These are phyloP conservation scores for Selenicereus undatus DNA, from an alignment of 148 eudicot genomes.

Conservation along the genomic window DNA sequence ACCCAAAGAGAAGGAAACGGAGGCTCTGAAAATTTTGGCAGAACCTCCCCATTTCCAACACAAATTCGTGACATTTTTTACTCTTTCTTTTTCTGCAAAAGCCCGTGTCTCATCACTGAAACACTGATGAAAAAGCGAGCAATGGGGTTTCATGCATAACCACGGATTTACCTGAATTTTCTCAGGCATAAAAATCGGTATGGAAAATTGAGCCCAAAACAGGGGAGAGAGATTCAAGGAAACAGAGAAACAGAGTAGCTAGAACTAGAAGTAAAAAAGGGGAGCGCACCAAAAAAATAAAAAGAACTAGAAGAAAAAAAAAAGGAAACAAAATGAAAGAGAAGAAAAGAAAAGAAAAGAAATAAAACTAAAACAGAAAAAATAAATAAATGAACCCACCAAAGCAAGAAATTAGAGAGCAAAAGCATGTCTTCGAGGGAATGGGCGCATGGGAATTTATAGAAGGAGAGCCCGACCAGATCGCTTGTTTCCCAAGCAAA, in stretches of 20 bases:
- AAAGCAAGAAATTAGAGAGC: constrained; percentile 14
- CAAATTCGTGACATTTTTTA: not conserved
- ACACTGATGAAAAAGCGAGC: not conserved
- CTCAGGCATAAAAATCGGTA: not conserved
- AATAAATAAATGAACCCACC: constrained; percentile 6
- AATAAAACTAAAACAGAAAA: not conserved
- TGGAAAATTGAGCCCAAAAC: not conserved
- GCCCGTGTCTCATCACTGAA: not conserved
- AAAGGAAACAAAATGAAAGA: not conserved
- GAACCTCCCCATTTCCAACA: constrained; percentile 9
- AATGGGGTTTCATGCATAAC: constrained; percentile 8
- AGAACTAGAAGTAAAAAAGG: not conserved
- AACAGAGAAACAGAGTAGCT: not conserved
- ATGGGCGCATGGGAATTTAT: constrained; percentile 30
- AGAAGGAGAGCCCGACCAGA: constrained; percentile 20
- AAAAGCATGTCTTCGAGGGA: constrained; percentile 21
- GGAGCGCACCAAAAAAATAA: too few relatives aligned
- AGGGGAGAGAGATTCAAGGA: not conserved
- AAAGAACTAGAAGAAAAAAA: not conserved
- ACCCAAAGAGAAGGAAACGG: not conserved
- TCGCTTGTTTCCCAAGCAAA: constrained; percentile 34
- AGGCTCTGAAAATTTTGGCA: constrained; percentile 6
- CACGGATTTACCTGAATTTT: not conserved
- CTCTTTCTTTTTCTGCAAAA: not conserved
- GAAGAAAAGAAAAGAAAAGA: not conserved